Evolutionary conservation across 176 grass and related monocot genomes (phyloP).

Genomic region (Oryza punctata): DNA sequence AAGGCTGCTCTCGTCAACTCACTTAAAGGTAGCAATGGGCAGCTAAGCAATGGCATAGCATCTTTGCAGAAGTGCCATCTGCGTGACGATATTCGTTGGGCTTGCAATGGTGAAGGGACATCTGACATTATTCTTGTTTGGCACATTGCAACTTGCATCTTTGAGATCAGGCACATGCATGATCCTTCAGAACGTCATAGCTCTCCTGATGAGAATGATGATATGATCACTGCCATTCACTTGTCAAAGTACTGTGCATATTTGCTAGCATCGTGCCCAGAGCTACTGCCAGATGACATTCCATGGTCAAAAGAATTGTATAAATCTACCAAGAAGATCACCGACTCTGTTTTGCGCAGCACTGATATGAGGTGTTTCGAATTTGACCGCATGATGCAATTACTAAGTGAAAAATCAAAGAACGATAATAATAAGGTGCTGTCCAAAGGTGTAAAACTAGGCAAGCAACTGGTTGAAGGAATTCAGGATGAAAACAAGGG

Average conservation of each 20-base stretch:
- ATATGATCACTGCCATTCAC: constrained; percentile 1
- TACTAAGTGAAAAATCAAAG: not conserved
- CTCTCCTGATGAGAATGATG: not conserved
- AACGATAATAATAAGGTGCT: not conserved
- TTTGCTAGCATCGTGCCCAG: not conserved
- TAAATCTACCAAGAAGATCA: not conserved
- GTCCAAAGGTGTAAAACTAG: not conserved
- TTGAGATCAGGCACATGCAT: not conserved
- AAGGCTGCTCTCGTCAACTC: not conserved
- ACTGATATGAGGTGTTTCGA: too few relatives aligned
- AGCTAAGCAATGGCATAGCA: not conserved
- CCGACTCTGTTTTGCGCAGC: too few relatives aligned
- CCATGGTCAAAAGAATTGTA: constrained; percentile 31
- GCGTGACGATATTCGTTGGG: not conserved
- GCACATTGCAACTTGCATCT: constrained; percentile 33
- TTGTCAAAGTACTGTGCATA: constrained; percentile 32
- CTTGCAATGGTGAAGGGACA: not conserved
- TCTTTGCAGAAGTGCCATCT: not conserved
- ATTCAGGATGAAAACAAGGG: not conserved
- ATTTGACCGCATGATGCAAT: not conserved
- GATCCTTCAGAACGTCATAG: too few relatives aligned
- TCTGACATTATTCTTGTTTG: constrained; percentile 5
- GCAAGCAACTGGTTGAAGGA: not conserved
- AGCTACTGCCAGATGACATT: not conserved
- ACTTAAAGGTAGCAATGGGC: not conserved